These are phyloP conservation scores for Saturnispora zaruensis DNA, from an alignment of 805 yeast species.

Conservation along the genomic window DNA sequence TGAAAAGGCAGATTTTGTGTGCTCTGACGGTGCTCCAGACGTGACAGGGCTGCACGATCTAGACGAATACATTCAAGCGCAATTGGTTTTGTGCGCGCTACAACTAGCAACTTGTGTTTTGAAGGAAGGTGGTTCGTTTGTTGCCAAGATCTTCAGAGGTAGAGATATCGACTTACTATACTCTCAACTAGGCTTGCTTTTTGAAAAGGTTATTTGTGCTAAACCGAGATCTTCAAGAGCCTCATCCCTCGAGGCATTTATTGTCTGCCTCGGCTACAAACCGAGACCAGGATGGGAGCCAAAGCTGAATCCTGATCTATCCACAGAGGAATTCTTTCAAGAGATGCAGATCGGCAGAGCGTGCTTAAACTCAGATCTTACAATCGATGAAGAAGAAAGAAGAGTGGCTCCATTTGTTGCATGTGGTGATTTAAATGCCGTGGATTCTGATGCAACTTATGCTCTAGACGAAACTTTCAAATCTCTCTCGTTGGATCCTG, in stretches of 20 bases:
- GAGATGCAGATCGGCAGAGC: slow-evolving; percentile 50
- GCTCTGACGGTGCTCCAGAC: slow-evolving; percentile 98
- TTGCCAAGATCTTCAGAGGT: slow-evolving; percentile 94
- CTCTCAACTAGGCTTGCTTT: slow-evolving; percentile 81
- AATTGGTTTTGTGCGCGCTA: slow-evolving; percentile 80
- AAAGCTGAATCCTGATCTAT: slow-evolving; percentile 35
- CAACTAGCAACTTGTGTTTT: slow-evolving; percentile 85
- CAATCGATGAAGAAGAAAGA: slow-evolving; percentile 53
- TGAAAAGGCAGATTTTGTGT: slow-evolving; percentile 88
- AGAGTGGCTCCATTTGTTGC: slow-evolving; percentile 86
- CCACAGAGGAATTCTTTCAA: slow-evolving; percentile 80
- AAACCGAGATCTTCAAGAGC: slow-evolving; percentile 95
- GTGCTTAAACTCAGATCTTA: slow-evolving; percentile 38
- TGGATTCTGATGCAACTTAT: slow-evolving; percentile 95
- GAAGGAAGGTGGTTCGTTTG: slow-evolving; percentile 85
- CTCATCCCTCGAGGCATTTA: slow-evolving; percentile 86
- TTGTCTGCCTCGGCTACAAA: slow-evolving; percentile 81
- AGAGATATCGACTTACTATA: slow-evolving; percentile 90
- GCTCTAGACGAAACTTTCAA: slow-evolving; percentile 37
- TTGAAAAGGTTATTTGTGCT: slow-evolving; percentile 85
- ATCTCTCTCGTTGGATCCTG: slow-evolving; percentile 66
- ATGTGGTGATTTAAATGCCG: slow-evolving; percentile 79
- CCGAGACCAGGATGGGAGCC: slow-evolving; percentile 87
- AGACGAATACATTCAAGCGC: slow-evolving; percentile 96
- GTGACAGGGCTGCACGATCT: slow-evolving; percentile 95